Conservation (phyloP, 2,329 filamentous ascomycete genomes). For the Pseudogymnoascus sp. region DNA sequence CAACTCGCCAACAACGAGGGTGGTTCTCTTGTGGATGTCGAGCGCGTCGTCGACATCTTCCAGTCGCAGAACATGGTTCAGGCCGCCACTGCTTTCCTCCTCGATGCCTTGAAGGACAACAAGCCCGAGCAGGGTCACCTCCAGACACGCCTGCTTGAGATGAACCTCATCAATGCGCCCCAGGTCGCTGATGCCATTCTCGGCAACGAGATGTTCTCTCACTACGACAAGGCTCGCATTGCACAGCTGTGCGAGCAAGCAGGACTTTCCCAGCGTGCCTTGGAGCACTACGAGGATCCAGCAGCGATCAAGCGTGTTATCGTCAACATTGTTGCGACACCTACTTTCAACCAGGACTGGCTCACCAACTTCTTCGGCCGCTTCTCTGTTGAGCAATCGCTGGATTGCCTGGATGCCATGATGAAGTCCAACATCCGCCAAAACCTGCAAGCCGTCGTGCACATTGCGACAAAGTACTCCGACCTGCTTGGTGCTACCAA, state of each 20-base stretch:
- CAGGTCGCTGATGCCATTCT: constrained; percentile 97
- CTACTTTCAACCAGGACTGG: constrained; percentile 88
- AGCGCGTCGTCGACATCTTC: constrained; percentile 95
- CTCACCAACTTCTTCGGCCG: constrained; percentile 87
- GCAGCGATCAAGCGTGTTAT: constrained; percentile 83
- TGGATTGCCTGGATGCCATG: constrained; percentile 95
- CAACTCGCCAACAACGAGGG: constrained; percentile 82
- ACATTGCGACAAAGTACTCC: constrained; percentile 95
- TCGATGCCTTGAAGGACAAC: constrained; percentile 93
- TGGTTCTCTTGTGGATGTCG: constrained; percentile 81
- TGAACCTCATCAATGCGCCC: constrained; percentile 94
- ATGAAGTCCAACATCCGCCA: constrained; percentile 93
- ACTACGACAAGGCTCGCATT: constrained; percentile 89
- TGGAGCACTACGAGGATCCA: constrained; percentile 93
- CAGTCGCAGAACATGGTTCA: constrained; percentile 97
- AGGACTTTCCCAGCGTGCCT: constrained; percentile 73
- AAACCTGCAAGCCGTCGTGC: constrained; percentile 89
- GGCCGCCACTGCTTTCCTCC: constrained; percentile 93
- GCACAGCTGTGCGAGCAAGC: constrained; percentile 89
- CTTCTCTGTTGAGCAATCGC: constrained; percentile 87
- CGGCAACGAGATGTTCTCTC: constrained; percentile 95
- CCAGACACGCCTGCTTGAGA: constrained; percentile 91
- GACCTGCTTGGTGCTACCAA: constrained; percentile 82
- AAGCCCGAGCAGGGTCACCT: constrained; percentile 86
- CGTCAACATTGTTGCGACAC: constrained; percentile 70